Evolutionary conservation across 2,329 filamentous ascomycete species (phyloP).

Genomic region (Fusarium globosum): DNA sequence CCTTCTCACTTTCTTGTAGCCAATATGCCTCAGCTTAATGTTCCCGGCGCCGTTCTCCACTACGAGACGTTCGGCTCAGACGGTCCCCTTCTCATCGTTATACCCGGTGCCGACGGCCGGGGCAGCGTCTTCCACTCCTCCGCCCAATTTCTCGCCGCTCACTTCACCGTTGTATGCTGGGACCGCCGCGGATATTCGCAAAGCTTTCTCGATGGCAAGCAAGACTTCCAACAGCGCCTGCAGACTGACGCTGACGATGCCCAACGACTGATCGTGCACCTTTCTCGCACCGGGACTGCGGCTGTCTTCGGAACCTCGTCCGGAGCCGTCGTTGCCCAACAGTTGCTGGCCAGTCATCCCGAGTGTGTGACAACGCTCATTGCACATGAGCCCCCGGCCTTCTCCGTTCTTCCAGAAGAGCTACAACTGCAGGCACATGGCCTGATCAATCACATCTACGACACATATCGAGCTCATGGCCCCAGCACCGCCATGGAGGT

Average conservation of each 20-base stretch:
- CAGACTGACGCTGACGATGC: neutral
- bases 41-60: neutral
- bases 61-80: neutral
- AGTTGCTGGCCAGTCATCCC: neutral
- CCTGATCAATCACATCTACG: neutral
- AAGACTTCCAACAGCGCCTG: neutral
- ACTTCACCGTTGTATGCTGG: neutral
- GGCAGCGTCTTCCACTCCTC: neutral
- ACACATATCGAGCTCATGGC: neutral
- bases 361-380: neutral
- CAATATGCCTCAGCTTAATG: neutral
- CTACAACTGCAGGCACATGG: accelerated
- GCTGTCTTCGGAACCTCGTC: neutral
- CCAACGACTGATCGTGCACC: neutral
- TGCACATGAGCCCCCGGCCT: neutral
- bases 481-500: neutral
- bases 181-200: neutral
- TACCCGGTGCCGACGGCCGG: neutral
- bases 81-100: too few species aligned
- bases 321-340: neutral
- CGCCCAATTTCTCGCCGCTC: neutral
- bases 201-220: neutral
- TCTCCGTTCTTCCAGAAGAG: neutral
- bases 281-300: neutral
- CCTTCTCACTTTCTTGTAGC: too few species aligned